phyloP scores from a whole-genome alignment of 345 rosid genomes.

The Lumnitzera racemosa region DNA sequence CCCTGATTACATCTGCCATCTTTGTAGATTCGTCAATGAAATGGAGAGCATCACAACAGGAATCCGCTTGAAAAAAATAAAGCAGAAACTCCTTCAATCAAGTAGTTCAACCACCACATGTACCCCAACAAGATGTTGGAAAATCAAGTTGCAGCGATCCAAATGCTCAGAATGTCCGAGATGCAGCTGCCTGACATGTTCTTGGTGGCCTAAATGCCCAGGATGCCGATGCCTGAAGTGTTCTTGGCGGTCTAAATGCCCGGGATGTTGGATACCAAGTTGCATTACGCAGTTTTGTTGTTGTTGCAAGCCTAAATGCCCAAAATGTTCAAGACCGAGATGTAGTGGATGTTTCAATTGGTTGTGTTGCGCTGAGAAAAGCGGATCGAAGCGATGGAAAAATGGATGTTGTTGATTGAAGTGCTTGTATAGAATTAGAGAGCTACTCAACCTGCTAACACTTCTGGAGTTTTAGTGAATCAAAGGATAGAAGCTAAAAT shows the following conservation, averaged over 20 bases:
- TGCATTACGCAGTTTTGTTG: constrained; percentile 21
- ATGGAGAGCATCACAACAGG: constrained; percentile 78
- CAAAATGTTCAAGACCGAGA: constrained; percentile 6
- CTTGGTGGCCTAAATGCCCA: constrained; percentile 26
- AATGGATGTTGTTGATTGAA: constrained; percentile 18
- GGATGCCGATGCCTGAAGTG: constrained; percentile 24
- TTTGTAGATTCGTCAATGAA: constrained; percentile 70
- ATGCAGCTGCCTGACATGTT: constrained; percentile 15
- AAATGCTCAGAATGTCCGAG: constrained; percentile 31
- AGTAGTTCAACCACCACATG: constrained; percentile 22
- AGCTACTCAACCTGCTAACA: constrained; percentile 26
- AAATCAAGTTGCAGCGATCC: constrained; percentile 32
- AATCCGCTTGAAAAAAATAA: constrained; percentile 64
- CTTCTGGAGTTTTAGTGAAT: neutral
- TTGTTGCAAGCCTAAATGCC: constrained; percentile 9
- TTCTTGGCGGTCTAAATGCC: constrained; percentile 26
- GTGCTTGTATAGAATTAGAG: constrained; percentile 24
- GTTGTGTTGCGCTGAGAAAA: constrained; percentile 24
- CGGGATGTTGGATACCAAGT: constrained; percentile 33
- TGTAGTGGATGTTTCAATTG: constrained; percentile 25
- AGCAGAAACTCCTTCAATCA: constrained; percentile 39
- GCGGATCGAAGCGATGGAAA: constrained; percentile 20
- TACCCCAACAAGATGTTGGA: constrained; percentile 38
- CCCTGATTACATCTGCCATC: constrained; percentile 87
- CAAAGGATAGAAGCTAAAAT: no score